Base-by-base conservation (phyloP, 2,329 filamentous ascomycete genomes). In the Alternaria gansuensis region DNA sequence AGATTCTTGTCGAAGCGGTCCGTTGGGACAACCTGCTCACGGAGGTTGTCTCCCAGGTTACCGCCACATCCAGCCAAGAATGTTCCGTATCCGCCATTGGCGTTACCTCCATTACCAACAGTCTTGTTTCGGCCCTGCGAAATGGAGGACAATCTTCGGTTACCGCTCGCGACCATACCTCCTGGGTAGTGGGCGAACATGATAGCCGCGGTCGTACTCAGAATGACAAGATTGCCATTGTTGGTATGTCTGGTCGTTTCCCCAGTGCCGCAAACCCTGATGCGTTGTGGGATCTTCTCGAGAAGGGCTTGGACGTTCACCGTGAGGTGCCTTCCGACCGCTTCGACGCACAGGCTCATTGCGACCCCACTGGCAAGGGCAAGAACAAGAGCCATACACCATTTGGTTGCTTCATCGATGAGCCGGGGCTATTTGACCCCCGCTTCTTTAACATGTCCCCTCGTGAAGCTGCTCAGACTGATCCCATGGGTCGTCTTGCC, bases 361-460 rank as follows among this genome's bases (percentile, higher is more conserved):
- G 84, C 62, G 90, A 93, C 69, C 85, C 88, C 5, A 87, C 87
- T 5, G 89, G 90, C 23, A 92, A 92, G 76, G 83, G 81, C 31
- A 88, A 88, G 75, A 93, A 93, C 79, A 92, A 90, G 57, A 90
- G 87, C 53, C 88, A 91, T 76, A 92, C 90, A 1, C 89, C 88
- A 3, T 92, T 87, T 67, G 90, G 90, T 14, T 91, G 89, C 79
- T 93, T 88, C 79, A 85, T 92, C 65, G 87, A 92, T 62, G 85
- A 92, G 61, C 90, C 90, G 0, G 90, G 90, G 54, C 82, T 90
- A 46, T 94, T 94, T 70, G 91, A 94, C 68, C 88, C 90, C n/a
- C 83, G 88, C 1, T 93, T 94, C 79, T 94, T 94, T 84, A 92
- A 92, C 77, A 93, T 94, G 88, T 93, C 90, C 34, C 90, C 90